phyloP scores from a whole-genome alignment of 495 filamentous ascomycete species.

The Hypoxylon crocopeplum region DNA sequence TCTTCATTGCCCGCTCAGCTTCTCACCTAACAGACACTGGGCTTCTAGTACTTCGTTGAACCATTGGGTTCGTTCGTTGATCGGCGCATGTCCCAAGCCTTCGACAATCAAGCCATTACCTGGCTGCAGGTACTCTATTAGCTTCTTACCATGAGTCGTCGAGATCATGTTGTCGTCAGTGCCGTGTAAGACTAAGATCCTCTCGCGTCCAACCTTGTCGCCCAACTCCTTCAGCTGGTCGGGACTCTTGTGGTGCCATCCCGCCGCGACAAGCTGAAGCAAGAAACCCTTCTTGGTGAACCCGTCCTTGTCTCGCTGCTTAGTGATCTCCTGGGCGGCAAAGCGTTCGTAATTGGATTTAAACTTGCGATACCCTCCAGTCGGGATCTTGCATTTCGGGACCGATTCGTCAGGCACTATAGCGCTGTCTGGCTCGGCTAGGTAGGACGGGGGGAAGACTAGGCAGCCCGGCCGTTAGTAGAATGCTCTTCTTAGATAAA shows the following conservation, averaged over 20 bases:
- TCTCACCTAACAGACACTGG: slow-evolving; percentile 50
- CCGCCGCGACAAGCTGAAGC: slow-evolving; percentile 77
- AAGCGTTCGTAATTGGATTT: slow-evolving; percentile 79
- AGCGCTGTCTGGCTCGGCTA: slow-evolving; percentile 65
- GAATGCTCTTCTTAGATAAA: background rate
- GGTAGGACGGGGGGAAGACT: slow-evolving; percentile 68
- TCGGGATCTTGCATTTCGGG: slow-evolving; percentile 29
- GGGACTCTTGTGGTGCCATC: slow-evolving; percentile 76
- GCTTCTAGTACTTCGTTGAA: slow-evolving; percentile 65
- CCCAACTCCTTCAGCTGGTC: slow-evolving; percentile 68
- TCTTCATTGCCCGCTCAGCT: slow-evolving; percentile 38
- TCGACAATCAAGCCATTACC: slow-evolving; percentile 61
- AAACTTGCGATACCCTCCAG: slow-evolving; percentile 58
- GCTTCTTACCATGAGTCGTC: slow-evolving; percentile 64
- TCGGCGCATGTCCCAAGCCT: slow-evolving; percentile 72
- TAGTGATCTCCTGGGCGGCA: slow-evolving; percentile 74
- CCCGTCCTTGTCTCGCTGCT: slow-evolving; percentile 59
- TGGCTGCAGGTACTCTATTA: slow-evolving; percentile 61
- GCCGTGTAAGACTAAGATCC: slow-evolving; percentile 79
- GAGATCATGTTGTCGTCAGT: slow-evolving; percentile 77
- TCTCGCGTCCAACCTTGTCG: slow-evolving; percentile 69
- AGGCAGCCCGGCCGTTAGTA: slow-evolving; percentile 17
- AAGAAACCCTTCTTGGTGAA: slow-evolving; percentile 74
- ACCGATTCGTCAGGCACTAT: slow-evolving; percentile 44
- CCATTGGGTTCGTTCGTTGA: slow-evolving; percentile 67